These are phyloP conservation scores for Phaeotremella skinneri DNA, from an alignment of 768 basidiomycete genomes.

Conservation along the genomic window DNA sequence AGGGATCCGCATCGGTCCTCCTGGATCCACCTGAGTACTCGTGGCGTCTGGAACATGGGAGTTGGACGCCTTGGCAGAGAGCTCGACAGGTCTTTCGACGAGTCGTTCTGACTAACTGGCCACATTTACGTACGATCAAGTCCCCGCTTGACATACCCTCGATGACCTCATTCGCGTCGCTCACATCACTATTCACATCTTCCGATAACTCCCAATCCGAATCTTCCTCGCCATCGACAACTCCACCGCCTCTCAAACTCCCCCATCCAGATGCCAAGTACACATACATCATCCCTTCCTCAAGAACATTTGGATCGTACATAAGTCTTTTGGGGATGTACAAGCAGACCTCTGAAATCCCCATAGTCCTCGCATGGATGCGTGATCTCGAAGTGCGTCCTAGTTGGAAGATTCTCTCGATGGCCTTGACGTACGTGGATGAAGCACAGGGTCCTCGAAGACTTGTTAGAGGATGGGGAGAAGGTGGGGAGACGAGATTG, in stretches of 20 bases:
- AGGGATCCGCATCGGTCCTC: conserved; percentile 20
- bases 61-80: conserved; percentile 56
- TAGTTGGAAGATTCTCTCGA: conserved; percentile 59
- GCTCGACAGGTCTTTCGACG: conserved; percentile 60
- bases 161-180: conserved; percentile 2
- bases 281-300: conserved; percentile 57
- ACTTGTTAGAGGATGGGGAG: conserved; percentile 22
- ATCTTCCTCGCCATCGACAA: not conserved
- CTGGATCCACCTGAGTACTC: conserved; percentile 35
- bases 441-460: conserved; percentile 61
- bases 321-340: conserved; percentile 63
- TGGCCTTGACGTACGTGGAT: conserved; percentile 67
- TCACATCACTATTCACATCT: conserved; percentile 13
- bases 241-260: conserved; percentile 3
- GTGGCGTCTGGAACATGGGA: conserved; percentile 44
- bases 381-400: conserved; percentile 60
- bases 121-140: conserved; percentile 46
- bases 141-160: conserved; percentile 53
- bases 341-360: conserved; percentile 61
- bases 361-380: conserved; percentile 73
- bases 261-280: conserved; percentile 32
- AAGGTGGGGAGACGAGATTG: conserved; percentile 15
- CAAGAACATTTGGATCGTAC: conserved; percentile 60
- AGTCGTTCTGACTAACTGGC: conserved; percentile 63
- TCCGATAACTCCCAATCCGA: not conserved